Conservation (phyloP, 176 grass and related monocot genomes). For the Hyparrhenia diplandra region DNA sequence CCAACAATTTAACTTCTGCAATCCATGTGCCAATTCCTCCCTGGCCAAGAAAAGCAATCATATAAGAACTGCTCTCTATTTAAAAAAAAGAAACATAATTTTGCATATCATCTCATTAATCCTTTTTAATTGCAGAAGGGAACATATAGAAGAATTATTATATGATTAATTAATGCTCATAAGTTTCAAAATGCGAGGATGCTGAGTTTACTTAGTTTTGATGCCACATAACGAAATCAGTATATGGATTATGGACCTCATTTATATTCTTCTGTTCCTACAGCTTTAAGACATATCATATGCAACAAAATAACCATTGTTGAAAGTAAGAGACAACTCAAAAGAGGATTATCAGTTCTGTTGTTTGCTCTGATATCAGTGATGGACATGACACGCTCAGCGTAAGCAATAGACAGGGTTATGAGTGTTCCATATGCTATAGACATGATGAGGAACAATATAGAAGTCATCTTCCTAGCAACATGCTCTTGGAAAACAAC, state of each 20-base stretch:
- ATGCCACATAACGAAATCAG: background rate
- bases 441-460: constrained; percentile 11
- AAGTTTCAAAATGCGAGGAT: background rate
- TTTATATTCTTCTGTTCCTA: background rate
- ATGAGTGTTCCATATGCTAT: constrained; percentile 8
- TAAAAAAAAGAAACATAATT: constrained; percentile 14
- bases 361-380: background rate
- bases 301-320: background rate
- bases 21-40: constrained; percentile 34
- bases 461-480: background rate
- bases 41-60: constrained; percentile 39
- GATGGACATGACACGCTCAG: background rate
- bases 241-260: background rate
- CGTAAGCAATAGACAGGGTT: background rate
- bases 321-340: background rate
- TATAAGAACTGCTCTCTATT: constrained; percentile 14
- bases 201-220: background rate
- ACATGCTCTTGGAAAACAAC: constrained; percentile 9
- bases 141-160: background rate
- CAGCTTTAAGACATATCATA: background rate
- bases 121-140: background rate
- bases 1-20: constrained; percentile 48
- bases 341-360: background rate
- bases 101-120: constrained; percentile 6
- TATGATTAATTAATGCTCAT: background rate